Evolutionary conservation across 768 basidiomycete species (phyloP), one percentile per base, ranked within the genome.

Genomic region (Podaxis carcinomalis): DNA sequence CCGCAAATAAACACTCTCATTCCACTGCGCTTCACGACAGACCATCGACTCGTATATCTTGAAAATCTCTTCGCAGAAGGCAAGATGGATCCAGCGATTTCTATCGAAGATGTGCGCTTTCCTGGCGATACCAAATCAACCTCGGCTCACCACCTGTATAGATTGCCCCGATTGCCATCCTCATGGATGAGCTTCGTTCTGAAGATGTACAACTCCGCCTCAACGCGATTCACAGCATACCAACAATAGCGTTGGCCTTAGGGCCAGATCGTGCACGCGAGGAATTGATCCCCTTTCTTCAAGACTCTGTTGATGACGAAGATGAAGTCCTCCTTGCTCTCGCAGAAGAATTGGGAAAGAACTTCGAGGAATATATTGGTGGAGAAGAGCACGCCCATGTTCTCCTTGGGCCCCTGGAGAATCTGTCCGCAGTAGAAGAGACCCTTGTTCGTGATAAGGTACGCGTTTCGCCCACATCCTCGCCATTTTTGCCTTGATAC

Each of bases 261-360:
- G 96, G 97, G 5, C 87, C 94, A 46, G 91, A 95, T 80, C 92
- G 97, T 67, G 92, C 95, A 25, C 86, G 96, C 64, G 91, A 94
- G 58, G 97, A 99, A 72, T 85, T 99, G 67, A 85, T 99, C 64
- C 93, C 95, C 1, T 99, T 99, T 79, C 85, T 99, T 57, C 93
- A 95, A 77, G 96, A 99, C 70, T 95, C 94, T n/a, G 88, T 99
- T 66, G 97, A 99, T 74, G 97, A 99, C 69, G 97, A 99, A 75
- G 97, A 99, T 73, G 97, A 99, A 70, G 95, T 99, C 32, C 80
- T 99, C 44, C 82, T 99, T 49, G 96, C 95, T 4, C 80, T 99
- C 54, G 94, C 96, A 19, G 96, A 98, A 67, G 97, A 98, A 72
- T 78, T 99, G 21, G 97, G 97, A 44, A 84, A 84, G 71, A 88